Evolutionary conservation across 1,284 basidiomycete genomes (phyloP).

Genomic region (Xanthoconium separans): DNA sequence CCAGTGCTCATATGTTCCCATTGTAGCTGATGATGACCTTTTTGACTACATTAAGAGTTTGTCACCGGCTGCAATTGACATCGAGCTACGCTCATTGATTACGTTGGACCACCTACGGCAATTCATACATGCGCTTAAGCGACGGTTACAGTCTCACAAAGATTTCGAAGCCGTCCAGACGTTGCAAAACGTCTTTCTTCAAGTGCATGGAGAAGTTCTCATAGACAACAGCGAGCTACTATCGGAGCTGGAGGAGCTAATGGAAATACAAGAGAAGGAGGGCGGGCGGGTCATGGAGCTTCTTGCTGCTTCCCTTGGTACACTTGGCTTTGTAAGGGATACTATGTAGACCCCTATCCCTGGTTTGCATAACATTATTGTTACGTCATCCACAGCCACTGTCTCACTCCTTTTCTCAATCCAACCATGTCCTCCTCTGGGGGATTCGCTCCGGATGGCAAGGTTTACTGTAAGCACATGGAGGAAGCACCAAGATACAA

Average conservation of each 20-base stretch:
- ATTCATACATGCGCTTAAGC: constrained; percentile 77
- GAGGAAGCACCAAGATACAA: constrained; percentile 28
- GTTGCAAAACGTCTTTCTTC: constrained; percentile 81
- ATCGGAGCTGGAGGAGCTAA: constrained; percentile 54
- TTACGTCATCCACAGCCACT: constrained; percentile 19
- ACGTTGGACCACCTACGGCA: constrained; percentile 61
- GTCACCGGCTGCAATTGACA: constrained; percentile 87
- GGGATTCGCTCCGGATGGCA: constrained; percentile 16
- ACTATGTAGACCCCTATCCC: constrained; percentile 31
- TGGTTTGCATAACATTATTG: not conserved
- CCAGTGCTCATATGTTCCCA: not conserved
- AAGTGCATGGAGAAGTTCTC: constrained; percentile 82
- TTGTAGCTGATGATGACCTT: constrained; percentile 65
- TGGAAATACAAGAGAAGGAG: constrained; percentile 68
- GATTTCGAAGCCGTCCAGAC: constrained; percentile 98
- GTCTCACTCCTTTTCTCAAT: not conserved
- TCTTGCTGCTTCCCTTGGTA: constrained; percentile 69
- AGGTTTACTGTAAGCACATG: constrained; percentile 24
- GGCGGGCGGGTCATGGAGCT: constrained; percentile 71
- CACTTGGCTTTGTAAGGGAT: constrained; percentile 64
- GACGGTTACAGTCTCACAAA: constrained; percentile 72
- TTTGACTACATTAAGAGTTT: constrained; percentile 87
- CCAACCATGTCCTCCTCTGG: constrained; percentile 17
- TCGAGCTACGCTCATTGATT: constrained; percentile 84
- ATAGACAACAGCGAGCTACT: constrained; percentile 67